These are phyloP conservation scores for Corchorus capsularis DNA, from an alignment of 345 rosid genomes.

Conservation along the genomic window DNA sequence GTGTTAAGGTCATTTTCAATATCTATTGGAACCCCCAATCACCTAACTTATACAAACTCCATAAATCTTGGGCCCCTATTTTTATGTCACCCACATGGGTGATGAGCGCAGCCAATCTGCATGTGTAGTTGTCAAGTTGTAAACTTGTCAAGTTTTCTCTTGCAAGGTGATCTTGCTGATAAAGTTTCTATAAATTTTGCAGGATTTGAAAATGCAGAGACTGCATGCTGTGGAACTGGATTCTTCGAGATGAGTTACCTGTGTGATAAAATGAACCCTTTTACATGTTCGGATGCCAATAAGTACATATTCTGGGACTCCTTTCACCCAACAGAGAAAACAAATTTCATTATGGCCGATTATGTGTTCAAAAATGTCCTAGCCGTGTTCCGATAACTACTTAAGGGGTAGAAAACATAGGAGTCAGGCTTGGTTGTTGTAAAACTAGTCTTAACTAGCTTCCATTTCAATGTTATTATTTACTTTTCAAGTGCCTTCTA, in stretches of 20 bases:
- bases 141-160: background rate
- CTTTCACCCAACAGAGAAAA: conserved; percentile 72
- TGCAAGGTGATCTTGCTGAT: background rate
- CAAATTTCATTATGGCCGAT: conserved; percentile 43
- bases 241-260: conserved; percentile 63
- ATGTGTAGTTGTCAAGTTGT: too few relatives aligned
- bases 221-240: conserved; percentile 75
- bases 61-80: background rate
- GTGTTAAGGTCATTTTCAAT: background rate
- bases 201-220: conserved; percentile 58
- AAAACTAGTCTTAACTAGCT: background rate
- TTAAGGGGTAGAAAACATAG: background rate
- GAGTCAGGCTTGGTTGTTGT: background rate
- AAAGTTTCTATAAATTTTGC: conserved; percentile 17
- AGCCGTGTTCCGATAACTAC: conserved; percentile 37
- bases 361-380: conserved; percentile 40
- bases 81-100: background rate
- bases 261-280: conserved; percentile 50
- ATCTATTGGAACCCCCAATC: background rate
- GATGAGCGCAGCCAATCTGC: too few relatives aligned
- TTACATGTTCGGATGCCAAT: conserved; percentile 63
- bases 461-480: background rate
- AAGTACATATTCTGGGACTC: conserved; percentile 69
- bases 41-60: conserved; percentile 10
- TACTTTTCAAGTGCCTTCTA: background rate